Evolutionary conservation across 257 asterid genomes (phyloP), one percentile per base, ranked within the genome.

Genomic region (Mitragyna speciosa): DNA sequence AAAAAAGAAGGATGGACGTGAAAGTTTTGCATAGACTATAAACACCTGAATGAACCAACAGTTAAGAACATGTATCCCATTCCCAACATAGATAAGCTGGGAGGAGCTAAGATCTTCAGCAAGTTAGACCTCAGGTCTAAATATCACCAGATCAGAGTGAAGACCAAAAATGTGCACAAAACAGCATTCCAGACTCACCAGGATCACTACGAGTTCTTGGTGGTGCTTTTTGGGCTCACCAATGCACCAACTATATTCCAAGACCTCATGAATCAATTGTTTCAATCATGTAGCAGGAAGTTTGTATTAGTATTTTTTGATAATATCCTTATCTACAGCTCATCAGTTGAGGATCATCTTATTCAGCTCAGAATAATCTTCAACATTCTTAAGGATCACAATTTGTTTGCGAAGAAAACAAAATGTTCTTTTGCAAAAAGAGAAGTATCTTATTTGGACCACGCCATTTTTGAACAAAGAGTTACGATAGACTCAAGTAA

Each of bases 351-450:
- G 1, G 2, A 6, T 0, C 76, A 47, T 16, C 0, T 36, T 48
- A 3, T 1, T 2, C 0, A 41, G 26, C 10, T 17, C 26, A 4
- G 11, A 48, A 1, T 1, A 11, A 2, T 71, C 4, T 7, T 26
- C 0, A 0, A 4, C 0, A 7, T 14, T 3, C 0, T 47, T 12
- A 11, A 3, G 15, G 3, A 15, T 0, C 1, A 72, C 8, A 0
- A n/a, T 0, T 1, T 72, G 0, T 41, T 11, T n/a, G 76, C 76
- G n/a, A 47, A 72, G 4, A 9, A 6, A 3, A 0, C 22, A 0
- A 72, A 72, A 11, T 72, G 76, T 3, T 9, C 61, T 0, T 72
- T 72, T n/a, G 63, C 33, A 7, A 0, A 59, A 2, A 22, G 1
- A 2, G 0, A 20, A 3, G 39, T 72, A 7, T 4, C 30, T 1